Conservation (phyloP, 2,329 filamentous ascomycete genomes). For the Alternaria brassicicola region DNA sequence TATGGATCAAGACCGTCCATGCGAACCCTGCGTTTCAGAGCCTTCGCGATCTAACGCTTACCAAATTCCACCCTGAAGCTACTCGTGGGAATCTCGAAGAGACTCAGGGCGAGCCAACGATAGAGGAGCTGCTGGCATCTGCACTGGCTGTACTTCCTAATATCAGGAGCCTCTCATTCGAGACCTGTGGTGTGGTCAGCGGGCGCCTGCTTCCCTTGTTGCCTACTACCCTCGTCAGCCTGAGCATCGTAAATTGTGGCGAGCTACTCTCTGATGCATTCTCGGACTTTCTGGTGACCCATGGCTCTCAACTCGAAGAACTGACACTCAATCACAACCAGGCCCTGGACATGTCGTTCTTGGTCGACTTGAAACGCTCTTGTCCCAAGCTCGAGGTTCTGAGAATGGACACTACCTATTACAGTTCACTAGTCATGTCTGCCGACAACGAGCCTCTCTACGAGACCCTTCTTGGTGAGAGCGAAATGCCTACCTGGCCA, state of each 20-base stretch:
- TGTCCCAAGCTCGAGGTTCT: slow-evolving; percentile 76
- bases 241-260: slow-evolving; percentile 81
- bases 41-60: slow-evolving; percentile 43
- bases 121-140: slow-evolving; percentile 54
- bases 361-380: slow-evolving; percentile 66
- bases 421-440: slow-evolving; percentile 69
- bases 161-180: slow-evolving; percentile 72
- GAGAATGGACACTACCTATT: slow-evolving; percentile 79
- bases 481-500: slow-evolving; percentile 80
- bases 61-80: slow-evolving; percentile 40
- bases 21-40: slow-evolving; percentile 49
- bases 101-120: slow-evolving; percentile 29
- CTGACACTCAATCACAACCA: slow-evolving; percentile 80
- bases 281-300: slow-evolving; percentile 66
- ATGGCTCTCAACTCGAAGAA: slow-evolving; percentile 70
- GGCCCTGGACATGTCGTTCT: slow-evolving; percentile 75
- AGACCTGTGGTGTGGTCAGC: slow-evolving; percentile 75
- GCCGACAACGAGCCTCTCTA: slow-evolving; percentile 79
- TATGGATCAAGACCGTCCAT: slow-evolving; percentile 55
- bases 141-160: slow-evolving; percentile 64
- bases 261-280: slow-evolving; percentile 73
- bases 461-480: slow-evolving; percentile 65
- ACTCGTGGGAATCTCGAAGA: slow-evolving; percentile 23
- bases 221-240: slow-evolving; percentile 67
- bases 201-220: slow-evolving; percentile 70